Evolutionary conservation across 2,329 filamentous ascomycete genomes (phyloP).

Genomic region (Cytospora chrysosperma): DNA sequence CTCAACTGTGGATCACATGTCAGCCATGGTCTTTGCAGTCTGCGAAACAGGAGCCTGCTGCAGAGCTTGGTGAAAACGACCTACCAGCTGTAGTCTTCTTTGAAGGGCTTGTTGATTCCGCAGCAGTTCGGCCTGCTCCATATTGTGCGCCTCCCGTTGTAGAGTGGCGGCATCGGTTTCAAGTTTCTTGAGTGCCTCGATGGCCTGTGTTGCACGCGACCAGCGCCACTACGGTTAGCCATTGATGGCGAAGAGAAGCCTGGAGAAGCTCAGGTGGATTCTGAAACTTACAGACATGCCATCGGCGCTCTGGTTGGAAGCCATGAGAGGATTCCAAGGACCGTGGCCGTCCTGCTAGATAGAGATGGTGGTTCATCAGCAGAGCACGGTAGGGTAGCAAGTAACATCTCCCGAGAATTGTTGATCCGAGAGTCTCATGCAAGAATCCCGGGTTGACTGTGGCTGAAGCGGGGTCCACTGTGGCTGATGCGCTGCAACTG

Average conservation of each 20-base stretch:
- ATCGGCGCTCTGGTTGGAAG: conserved; percentile 33
- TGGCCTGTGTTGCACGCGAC: conserved; percentile 29
- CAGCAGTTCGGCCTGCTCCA: conserved; percentile 28
- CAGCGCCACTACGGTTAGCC: conserved; percentile 7
- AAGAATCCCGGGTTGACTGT: not conserved
- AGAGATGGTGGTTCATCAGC: conserved; percentile 20
- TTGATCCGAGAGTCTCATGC: not conserved
- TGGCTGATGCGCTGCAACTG: conserved; percentile 14
- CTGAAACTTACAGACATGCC: conserved; percentile 32
- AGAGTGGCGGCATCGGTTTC: conserved; percentile 39
- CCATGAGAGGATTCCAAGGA: conserved; percentile 33
- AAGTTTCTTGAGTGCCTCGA: conserved; percentile 42
- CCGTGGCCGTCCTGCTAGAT: conserved; percentile 2
- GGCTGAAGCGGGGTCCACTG: not conserved
- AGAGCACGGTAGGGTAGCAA: not conserved
- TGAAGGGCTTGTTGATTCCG: conserved; percentile 40
- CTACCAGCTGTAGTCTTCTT: conserved; percentile 38
- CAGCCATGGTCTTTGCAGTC: not conserved
- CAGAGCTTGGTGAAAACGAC: not conserved
- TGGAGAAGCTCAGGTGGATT: conserved; percentile 26
- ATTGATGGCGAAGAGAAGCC: conserved; percentile 24
- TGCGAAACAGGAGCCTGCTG: not conserved
- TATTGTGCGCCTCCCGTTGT: conserved; percentile 39
- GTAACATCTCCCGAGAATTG: not conserved
- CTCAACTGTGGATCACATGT: conserved; percentile 55